Evolutionary conservation across 345 rosid genomes (phyloP).

Genomic region (Hypericum perforatum): DNA sequence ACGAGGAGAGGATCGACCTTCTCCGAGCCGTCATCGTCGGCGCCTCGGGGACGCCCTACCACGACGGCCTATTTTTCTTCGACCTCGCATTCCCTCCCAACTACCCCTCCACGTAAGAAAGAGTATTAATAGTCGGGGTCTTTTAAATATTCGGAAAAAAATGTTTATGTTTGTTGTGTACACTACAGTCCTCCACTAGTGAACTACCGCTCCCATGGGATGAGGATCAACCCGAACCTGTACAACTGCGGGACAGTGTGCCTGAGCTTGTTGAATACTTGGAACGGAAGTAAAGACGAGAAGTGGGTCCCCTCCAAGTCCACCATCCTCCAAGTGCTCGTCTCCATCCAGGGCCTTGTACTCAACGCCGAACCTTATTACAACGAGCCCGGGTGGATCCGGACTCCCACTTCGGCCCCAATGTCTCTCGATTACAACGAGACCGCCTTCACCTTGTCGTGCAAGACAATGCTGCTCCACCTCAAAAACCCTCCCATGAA

Average conservation of each 20-base stretch:
- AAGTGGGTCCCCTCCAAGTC: conserved; percentile 40
- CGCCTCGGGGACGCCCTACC: conserved; percentile 54
- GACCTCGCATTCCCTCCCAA: conserved; percentile 44
- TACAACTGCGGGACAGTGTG: conserved; percentile 41
- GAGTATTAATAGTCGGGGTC: too few species aligned
- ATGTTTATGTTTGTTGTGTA: too few species aligned
- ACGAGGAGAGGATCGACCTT: conserved; percentile 29
- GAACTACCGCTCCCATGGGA: conserved; percentile 39
- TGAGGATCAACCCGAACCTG: conserved; percentile 52
- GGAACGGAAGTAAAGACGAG: conserved; percentile 35
- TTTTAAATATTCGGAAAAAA: too few species aligned
- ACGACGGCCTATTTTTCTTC: conserved; percentile 57
- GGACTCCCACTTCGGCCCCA: too few species aligned
- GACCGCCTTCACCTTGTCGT: conserved; percentile 2
- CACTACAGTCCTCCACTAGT: conserved; percentile 29
- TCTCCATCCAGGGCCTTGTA: conserved; percentile 53
- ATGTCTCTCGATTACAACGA: too few species aligned
- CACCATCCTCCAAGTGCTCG: conserved; percentile 41
- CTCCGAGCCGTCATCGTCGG: conserved; percentile 22
- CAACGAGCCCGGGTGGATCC: conserved; percentile 35
- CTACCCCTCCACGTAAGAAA: conserved; percentile 25
- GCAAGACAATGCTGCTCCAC: conserved; percentile 11
- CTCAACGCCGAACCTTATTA: conserved; percentile 44
- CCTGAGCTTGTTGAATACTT: conserved; percentile 47
- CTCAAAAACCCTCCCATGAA: conserved; percentile 6